phyloP scores from a whole-genome alignment of 2,329 filamentous ascomycete species.

The Aspergillus ochraceus region DNA sequence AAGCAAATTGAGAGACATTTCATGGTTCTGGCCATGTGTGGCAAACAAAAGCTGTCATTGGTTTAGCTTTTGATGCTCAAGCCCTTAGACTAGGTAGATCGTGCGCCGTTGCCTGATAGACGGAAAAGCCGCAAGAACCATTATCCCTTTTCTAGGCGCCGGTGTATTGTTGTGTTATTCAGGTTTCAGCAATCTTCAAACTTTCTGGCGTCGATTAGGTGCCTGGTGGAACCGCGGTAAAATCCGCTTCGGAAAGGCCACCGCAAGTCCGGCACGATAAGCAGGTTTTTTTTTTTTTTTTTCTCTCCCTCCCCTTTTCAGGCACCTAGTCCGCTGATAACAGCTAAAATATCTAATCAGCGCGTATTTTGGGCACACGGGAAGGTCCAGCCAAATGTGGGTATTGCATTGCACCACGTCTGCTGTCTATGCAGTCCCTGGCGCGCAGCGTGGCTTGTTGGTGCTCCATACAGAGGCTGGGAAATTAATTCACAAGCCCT shows the following conservation, averaged over 20 bases:
- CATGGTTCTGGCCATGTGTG: slow-evolving; percentile 1
- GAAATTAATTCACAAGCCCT: neutral
- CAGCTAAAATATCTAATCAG: neutral
- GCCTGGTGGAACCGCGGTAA: slow-evolving; percentile 7
- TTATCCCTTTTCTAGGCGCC: slow-evolving; percentile 9
- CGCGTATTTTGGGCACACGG: slow-evolving; percentile 3
- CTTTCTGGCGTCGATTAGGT: neutral
- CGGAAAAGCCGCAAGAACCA: slow-evolving; percentile 4
- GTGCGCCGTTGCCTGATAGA: neutral
- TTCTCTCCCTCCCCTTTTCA: neutral
- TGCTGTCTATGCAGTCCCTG: neutral
- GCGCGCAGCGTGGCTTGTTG: neutral
- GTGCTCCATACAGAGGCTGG: neutral
- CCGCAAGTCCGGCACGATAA: neutral
- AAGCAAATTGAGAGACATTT: neutral
- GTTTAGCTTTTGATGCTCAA: neutral
- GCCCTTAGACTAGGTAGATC: neutral
- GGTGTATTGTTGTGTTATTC: slow-evolving; percentile 4
- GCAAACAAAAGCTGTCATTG: slow-evolving; percentile 1
- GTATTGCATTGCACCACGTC: neutral
- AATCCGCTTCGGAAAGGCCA: slow-evolving; percentile 7
- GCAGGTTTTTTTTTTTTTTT: slow-evolving; percentile 7
- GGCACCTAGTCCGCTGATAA: neutral
- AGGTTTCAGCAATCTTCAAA: neutral
- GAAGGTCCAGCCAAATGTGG: neutral